Percentiles rank a stretch among this genome's conserved stretches.
phyloP scores from a whole-genome alignment of 2,329 filamentous ascomycete species.

The Botryosphaeria agaves region DNA sequence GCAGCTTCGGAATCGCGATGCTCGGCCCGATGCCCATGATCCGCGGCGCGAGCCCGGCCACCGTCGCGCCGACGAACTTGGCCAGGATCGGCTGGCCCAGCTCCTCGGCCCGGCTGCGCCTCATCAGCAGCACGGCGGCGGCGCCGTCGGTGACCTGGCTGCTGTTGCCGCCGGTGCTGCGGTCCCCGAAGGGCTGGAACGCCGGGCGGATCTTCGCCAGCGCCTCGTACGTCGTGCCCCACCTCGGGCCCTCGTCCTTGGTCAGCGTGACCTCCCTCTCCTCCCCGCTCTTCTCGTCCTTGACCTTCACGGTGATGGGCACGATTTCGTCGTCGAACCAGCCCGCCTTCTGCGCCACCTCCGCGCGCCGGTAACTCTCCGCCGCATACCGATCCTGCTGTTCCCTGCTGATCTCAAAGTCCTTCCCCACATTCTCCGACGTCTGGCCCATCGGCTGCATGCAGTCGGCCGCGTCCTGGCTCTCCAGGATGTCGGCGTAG shows the following conservation, averaged over 20 bases:
- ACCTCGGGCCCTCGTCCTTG: constrained; percentile 78
- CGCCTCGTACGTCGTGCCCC: constrained; percentile 71
- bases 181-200: constrained; percentile 77
- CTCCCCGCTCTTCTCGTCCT: constrained; percentile 69
- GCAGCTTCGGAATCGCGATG: constrained; percentile 59
- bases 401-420: constrained; percentile 72
- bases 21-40: constrained; percentile 93
- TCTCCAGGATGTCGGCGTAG: constrained; percentile 54
- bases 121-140: constrained; percentile 82
- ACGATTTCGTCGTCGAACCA: constrained; percentile 90
- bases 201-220: constrained; percentile 75
- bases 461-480: constrained; percentile 69
- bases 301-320: constrained; percentile 66
- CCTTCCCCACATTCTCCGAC: constrained; percentile 82
- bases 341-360: constrained; percentile 77
- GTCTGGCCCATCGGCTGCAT: constrained; percentile 97
- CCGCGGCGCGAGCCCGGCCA: constrained; percentile 75
- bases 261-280: constrained; percentile 61
- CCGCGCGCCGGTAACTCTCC: constrained; percentile 75
- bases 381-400: constrained; percentile 72
- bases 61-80: constrained; percentile 85
- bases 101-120: constrained; percentile 72
- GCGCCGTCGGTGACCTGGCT: constrained; percentile 91
- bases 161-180: constrained; percentile 82
- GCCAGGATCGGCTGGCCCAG: constrained; percentile 82